These are phyloP conservation scores for Salix purpurea DNA, from an alignment of 345 rosid species.

Conservation along the genomic window DNA sequence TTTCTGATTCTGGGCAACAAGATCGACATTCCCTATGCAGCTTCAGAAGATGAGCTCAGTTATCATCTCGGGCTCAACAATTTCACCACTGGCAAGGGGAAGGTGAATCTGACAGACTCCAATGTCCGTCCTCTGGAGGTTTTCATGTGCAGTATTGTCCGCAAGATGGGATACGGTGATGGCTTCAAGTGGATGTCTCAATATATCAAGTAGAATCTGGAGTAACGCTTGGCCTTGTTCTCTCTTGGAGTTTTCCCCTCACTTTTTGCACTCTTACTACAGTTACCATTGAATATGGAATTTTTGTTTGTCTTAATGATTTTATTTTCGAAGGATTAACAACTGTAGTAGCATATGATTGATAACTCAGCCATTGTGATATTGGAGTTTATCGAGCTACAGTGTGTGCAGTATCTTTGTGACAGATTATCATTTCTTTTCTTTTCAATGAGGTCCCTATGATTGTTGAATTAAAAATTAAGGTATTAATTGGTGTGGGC, in stretches of 20 bases:
- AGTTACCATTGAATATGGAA: slow-evolving; percentile 19
- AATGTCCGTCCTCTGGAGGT: slow-evolving; percentile 48
- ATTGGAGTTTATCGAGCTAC: slow-evolving; percentile 9
- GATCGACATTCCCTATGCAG: slow-evolving; percentile 54
- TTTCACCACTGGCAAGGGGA: slow-evolving; percentile 57
- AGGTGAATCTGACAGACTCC: slow-evolving; percentile 38
- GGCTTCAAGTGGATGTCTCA: slow-evolving; percentile 71
- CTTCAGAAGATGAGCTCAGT: slow-evolving; percentile 52
- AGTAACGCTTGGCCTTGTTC: slow-evolving; percentile 5
- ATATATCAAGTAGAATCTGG: slow-evolving; percentile 47
- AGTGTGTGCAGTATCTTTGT: neutral
- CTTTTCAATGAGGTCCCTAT: neutral
- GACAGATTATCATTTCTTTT: neutral
- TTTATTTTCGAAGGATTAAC: slow-evolving; percentile 6
- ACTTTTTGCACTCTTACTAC: slow-evolving; percentile 16
- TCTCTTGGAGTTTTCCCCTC: slow-evolving; percentile 3
- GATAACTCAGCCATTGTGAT: slow-evolving; percentile 1
- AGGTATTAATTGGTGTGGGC: too few species aligned
- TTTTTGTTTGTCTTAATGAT: slow-evolving; percentile 12
- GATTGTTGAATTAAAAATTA: neutral
- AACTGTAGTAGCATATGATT: slow-evolving; percentile 4
- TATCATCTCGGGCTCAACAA: slow-evolving; percentile 47
- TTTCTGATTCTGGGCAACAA: slow-evolving; percentile 58
- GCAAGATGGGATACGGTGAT: slow-evolving; percentile 63
- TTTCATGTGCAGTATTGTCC: slow-evolving; percentile 61